Conservation (phyloP, 2,329 filamentous ascomycete genomes). For the Knufia fluminis region DNA sequence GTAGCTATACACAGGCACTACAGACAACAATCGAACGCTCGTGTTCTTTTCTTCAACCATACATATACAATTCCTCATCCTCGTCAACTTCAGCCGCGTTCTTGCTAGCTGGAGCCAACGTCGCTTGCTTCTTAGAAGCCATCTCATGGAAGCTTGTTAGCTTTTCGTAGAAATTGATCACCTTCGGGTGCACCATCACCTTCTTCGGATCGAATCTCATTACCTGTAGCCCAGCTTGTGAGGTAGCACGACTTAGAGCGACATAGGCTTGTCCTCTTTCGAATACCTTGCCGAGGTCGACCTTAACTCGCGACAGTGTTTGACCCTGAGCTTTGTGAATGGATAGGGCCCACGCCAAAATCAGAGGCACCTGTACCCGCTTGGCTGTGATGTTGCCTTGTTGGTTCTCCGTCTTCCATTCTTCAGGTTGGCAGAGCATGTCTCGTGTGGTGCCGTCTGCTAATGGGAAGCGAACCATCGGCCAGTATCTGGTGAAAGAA, state of each 20-base stretch:
- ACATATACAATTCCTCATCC: constrained; percentile 40
- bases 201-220: constrained; percentile 78
- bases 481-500: constrained; percentile 53
- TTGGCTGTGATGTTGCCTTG: constrained; percentile 89
- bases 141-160: constrained; percentile 62
- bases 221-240: constrained; percentile 78
- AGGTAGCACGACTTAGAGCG: constrained; percentile 84
- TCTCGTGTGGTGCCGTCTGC: constrained; percentile 67
- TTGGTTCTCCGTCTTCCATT: constrained; percentile 96
- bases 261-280: constrained; percentile 98
- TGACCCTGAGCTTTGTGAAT: constrained; percentile 98
- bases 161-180: constrained; percentile 75
- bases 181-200: constrained; percentile 86
- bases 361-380: constrained; percentile 72
- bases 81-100: constrained; percentile 25
- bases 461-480: constrained; percentile 73
- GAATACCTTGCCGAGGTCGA: constrained; percentile 84
- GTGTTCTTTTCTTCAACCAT: not conserved
- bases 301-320: constrained; percentile 85
- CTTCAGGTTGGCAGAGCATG: constrained; percentile 74
- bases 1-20: not conserved
- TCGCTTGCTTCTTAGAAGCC: constrained; percentile 21
- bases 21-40: not conserved
- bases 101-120: constrained; percentile 17
- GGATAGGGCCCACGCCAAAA: constrained; percentile 90